Conservation (phyloP, 345 rosid genomes). For the Citrus trifoliata region DNA sequence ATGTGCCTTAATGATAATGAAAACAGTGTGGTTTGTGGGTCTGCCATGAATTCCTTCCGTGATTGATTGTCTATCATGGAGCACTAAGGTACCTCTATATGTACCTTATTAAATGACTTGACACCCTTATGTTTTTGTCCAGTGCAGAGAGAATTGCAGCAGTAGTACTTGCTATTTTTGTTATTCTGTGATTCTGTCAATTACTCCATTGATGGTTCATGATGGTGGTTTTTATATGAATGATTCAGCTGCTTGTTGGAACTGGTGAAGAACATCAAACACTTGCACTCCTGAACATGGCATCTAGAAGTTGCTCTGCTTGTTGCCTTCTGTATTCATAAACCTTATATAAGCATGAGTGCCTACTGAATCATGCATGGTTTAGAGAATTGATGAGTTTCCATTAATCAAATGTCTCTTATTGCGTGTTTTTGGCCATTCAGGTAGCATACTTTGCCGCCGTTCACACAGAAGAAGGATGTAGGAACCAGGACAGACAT, state of each 20-base stretch:
- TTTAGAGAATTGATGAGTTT: background rate
- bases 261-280: background rate
- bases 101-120: background rate
- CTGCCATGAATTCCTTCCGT: background rate
- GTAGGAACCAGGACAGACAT: conserved; percentile 31
- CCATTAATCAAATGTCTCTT: background rate
- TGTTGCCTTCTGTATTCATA: background rate
- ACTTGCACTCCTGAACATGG: background rate
- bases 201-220: background rate
- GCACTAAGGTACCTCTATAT: background rate
- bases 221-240: background rate
- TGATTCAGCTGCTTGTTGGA: background rate
- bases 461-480: conserved; percentile 65
- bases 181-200: background rate
- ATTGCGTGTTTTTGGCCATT: background rate
- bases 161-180: background rate
- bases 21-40: background rate
- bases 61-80: background rate
- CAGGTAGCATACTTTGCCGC: conserved; percentile 86
- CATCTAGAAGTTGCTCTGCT: background rate
- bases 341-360: background rate
- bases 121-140: background rate
- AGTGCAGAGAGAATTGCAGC: background rate
- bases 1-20: background rate
- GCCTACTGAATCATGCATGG: background rate